phyloP scores from a whole-genome alignment of 352 stramenopile genomes.

The Elongisporangium undulatum region DNA sequence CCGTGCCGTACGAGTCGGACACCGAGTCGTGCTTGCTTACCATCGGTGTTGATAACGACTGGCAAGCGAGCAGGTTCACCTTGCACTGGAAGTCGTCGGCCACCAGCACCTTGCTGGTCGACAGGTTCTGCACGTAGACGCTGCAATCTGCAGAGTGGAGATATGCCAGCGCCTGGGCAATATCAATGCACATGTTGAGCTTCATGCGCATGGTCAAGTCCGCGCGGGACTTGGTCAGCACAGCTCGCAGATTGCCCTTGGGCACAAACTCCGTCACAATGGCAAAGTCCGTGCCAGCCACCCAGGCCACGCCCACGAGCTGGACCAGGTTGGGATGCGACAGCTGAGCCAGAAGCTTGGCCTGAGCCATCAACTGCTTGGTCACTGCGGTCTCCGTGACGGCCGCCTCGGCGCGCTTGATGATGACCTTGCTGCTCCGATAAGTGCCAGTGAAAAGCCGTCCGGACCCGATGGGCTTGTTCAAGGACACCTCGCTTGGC shows the following conservation, averaged over 20 bases:
- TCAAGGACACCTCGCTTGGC: constrained; percentile 48
- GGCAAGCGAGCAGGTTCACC: constrained; percentile 53
- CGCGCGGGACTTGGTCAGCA: constrained; percentile 51
- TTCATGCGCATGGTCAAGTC: constrained; percentile 52
- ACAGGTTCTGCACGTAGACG: constrained; percentile 40
- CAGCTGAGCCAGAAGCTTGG: constrained; percentile 37
- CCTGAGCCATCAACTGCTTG: constrained; percentile 60
- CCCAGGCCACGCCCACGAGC: constrained; percentile 61
- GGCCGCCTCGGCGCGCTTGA: constrained; percentile 73
- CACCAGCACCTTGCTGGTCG: constrained; percentile 56
- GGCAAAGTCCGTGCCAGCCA: constrained; percentile 73
- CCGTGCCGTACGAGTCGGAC: constrained; percentile 33
- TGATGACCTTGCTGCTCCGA: constrained; percentile 41
- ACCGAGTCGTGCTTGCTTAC: not conserved
- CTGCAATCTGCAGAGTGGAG: constrained; percentile 50
- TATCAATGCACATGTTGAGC: constrained; percentile 60
- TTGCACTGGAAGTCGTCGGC: constrained; percentile 45
- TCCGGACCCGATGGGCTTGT: constrained; percentile 42
- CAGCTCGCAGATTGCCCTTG: constrained; percentile 54
- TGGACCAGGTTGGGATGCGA: constrained; percentile 64
- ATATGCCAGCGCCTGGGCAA: constrained; percentile 57
- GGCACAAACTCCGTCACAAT: constrained; percentile 75
- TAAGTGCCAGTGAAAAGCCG: constrained; percentile 63
- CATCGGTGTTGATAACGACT: constrained; percentile 20
- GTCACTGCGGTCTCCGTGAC: constrained; percentile 49